These are phyloP conservation scores for Botrytis cinerea DNA, from an alignment of 2,329 filamentous ascomycete species.

Conservation along the genomic window DNA sequence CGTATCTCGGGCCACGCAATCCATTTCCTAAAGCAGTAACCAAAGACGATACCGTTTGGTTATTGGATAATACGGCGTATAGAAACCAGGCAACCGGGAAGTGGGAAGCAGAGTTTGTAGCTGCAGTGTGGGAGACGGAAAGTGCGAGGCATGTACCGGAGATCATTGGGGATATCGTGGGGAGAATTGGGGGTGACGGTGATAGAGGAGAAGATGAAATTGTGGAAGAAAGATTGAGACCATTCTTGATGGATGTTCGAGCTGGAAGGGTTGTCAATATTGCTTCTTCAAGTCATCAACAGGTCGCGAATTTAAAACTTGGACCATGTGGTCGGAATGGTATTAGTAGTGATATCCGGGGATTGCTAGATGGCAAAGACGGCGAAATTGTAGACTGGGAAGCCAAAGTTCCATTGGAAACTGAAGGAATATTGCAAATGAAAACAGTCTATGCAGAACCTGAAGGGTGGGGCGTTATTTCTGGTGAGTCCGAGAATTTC, in stretches of 20 bases:
- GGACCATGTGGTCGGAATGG: constrained; percentile 73
- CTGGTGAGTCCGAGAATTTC: constrained; percentile 50
- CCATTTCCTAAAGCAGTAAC: constrained; percentile 62
- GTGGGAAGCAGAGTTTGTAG: constrained; percentile 84
- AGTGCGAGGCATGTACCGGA: constrained; percentile 67
- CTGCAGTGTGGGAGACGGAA: constrained; percentile 76
- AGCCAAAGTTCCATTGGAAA: constrained; percentile 53
- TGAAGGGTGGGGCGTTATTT: constrained; percentile 82
- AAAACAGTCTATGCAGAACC: constrained; percentile 73
- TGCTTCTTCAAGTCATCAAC: constrained; percentile 50
- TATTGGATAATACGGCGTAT: constrained; percentile 88
- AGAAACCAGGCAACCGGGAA: constrained; percentile 49
- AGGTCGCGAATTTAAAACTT: constrained; percentile 51
- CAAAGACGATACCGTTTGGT: constrained; percentile 72
- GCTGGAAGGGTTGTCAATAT: constrained; percentile 70
- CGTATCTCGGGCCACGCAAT: constrained; percentile 54
- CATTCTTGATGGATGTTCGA: constrained; percentile 76
- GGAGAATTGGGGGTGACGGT: constrained; percentile 63
- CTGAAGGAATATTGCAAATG: constrained; percentile 60
- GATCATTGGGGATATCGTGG: constrained; percentile 68
- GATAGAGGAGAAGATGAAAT: constrained; percentile 60
- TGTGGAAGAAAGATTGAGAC: constrained; percentile 68
- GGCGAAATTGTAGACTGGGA: constrained; percentile 50
- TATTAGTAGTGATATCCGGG: constrained; percentile 65
- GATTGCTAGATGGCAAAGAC: constrained; percentile 50